Evolutionary conservation across 306 rosid species (phyloP).

Genomic region (Fragaria vesca): DNA sequence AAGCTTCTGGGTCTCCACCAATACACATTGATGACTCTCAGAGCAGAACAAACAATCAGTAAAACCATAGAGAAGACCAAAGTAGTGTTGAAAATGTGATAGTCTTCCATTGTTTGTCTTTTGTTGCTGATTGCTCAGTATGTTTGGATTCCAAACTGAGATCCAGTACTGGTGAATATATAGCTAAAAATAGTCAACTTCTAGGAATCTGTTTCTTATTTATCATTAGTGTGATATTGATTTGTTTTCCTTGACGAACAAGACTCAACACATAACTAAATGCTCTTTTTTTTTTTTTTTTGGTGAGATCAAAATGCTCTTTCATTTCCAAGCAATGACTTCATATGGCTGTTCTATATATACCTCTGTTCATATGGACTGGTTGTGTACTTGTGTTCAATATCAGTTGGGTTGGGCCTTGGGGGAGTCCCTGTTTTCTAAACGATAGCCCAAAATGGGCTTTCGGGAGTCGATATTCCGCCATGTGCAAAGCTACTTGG

Average conservation of each 20-base stretch:
- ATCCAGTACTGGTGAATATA: background rate
- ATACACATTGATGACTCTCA: conserved; percentile 20
- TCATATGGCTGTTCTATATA: no score
- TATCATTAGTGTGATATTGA: background rate
- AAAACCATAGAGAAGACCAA: conserved; percentile 7
- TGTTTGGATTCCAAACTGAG: background rate
- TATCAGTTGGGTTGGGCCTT: no score
- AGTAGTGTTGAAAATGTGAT: conserved; percentile 15
- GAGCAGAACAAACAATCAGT: conserved; percentile 10
- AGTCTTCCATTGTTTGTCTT: conserved; percentile 26
- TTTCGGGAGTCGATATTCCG: no score
- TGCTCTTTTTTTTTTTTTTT: no score
- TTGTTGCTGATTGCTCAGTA: background rate
- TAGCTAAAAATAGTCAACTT: background rate
- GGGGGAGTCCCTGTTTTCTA: no score
- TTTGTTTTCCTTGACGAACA: background rate
- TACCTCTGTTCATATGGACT: no score
- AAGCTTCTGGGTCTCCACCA: conserved; percentile 44
- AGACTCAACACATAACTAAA: background rate
- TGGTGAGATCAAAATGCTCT: background rate
- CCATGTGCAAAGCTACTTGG: no score
- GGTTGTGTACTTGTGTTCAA: no score
- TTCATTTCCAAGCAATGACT: background rate
- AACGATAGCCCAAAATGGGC: no score
- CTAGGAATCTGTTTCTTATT: background rate